These are phyloP conservation scores for Septoria petroselini DNA, from an alignment of 2,329 filamentous ascomycete genomes.

Conservation along the genomic window DNA sequence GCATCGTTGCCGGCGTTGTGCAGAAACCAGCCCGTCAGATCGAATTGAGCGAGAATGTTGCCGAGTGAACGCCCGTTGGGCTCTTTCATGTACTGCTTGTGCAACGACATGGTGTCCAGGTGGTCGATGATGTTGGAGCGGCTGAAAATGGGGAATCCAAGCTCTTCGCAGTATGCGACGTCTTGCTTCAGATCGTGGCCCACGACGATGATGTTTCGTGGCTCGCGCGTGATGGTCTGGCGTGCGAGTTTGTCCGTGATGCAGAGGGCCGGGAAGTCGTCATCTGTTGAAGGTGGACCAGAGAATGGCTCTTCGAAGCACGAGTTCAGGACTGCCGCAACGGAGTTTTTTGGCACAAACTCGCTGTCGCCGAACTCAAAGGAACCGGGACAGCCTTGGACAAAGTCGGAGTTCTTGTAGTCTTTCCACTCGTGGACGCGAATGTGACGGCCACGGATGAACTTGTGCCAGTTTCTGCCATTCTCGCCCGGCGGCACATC, in stretches of 20 bases:
- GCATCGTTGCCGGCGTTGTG: slow-evolving; percentile 43
- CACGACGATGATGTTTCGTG: slow-evolving; percentile 68
- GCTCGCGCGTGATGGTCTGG: slow-evolving; percentile 33
- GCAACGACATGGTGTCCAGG: slow-evolving; percentile 68
- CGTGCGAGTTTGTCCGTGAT: background rate
- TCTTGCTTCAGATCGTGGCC: slow-evolving; percentile 72
- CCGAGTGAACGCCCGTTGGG: slow-evolving; percentile 54
- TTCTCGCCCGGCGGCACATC: slow-evolving; percentile 57
- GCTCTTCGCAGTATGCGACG: slow-evolving; percentile 60
- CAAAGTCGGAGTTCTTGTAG: slow-evolving; percentile 64
- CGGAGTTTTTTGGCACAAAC: slow-evolving; percentile 48
- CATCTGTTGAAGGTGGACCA: background rate
- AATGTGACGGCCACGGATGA: slow-evolving; percentile 71
- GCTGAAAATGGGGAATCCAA: slow-evolving; percentile 62
- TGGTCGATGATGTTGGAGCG: slow-evolving; percentile 51
- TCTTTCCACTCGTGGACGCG: slow-evolving; percentile 67
- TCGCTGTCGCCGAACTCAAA: slow-evolving; percentile 71
- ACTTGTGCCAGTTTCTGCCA: slow-evolving; percentile 64
- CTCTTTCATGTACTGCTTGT: slow-evolving; percentile 59
- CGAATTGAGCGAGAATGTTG: slow-evolving; percentile 61
- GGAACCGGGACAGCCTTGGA: slow-evolving; percentile 67
- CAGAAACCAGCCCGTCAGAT: slow-evolving; percentile 55
- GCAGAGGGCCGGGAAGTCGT: background rate
- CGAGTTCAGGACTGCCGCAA: slow-evolving; percentile 47
- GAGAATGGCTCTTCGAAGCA: slow-evolving; percentile 60